Evolutionary conservation across 2,329 filamentous ascomycete genomes (phyloP).

Genomic region (Alternaria sp.): DNA sequence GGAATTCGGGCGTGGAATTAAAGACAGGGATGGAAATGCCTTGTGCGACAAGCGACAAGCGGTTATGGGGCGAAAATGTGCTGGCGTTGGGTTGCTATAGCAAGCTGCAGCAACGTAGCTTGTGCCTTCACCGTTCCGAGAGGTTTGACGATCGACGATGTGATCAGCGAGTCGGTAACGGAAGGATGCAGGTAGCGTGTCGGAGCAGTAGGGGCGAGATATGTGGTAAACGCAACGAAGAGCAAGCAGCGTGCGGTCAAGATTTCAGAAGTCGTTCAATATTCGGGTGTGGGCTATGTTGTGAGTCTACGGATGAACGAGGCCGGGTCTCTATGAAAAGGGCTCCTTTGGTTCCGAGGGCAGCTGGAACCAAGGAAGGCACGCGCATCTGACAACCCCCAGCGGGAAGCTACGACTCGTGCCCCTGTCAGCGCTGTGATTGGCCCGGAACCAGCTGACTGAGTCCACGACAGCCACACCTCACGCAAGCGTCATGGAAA

Average conservation of each 20-base stretch:
- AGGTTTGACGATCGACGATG: conserved; percentile 44
- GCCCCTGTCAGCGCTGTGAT: conserved; percentile 23
- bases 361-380: conserved; percentile 32
- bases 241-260: conserved; percentile 5
- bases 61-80: conserved; percentile 29
- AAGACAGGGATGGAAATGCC: conserved; percentile 35
- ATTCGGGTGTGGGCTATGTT: conserved; percentile 17
- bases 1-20: conserved; percentile 11
- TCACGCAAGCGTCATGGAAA: conserved; percentile 23
- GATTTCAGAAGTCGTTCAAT: conserved; percentile 6
- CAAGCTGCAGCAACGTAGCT: conserved; percentile 48
- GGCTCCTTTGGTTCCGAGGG: conserved; percentile 21
- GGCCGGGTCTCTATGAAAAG: conserved; percentile 27
- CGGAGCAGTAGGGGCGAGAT: conserved; percentile 15
- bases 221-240: background rate
- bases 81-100: conserved; percentile 30
- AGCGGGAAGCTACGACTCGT: conserved; percentile 31
- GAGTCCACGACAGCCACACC: conserved; percentile 18
- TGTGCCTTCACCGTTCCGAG: conserved; percentile 35
- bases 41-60: conserved; percentile 27
- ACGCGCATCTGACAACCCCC: conserved; percentile 28
- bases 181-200: conserved; percentile 29
- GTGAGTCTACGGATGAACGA: conserved; percentile 7
- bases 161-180: conserved; percentile 42
- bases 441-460: conserved; percentile 29